Evolutionary conservation across 352 stramenopile species (phyloP).

Genomic region (Achlya hypogyna): DNA sequence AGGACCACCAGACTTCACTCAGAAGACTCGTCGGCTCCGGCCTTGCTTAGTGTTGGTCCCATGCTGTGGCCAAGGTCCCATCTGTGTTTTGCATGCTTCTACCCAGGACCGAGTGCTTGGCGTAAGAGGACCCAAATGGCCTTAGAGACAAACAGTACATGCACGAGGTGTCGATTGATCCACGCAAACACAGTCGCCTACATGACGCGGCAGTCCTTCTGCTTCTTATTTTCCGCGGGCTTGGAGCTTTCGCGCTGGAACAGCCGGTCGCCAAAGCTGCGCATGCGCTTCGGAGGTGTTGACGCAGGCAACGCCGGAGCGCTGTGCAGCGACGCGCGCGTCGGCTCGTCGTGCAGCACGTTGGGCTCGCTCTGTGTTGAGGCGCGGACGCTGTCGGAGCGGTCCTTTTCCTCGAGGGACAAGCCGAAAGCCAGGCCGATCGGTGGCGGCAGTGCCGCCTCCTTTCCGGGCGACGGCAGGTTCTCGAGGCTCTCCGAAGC

Average conservation of each 20-base stretch:
- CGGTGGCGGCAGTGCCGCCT: not conserved
- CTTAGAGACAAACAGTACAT: too few relatives aligned
- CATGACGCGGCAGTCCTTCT: conserved; percentile 17
- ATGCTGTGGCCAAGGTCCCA: too few relatives aligned
- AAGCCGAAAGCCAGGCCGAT: not conserved
- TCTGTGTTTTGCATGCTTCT: too few relatives aligned
- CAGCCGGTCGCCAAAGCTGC: conserved; percentile 12
- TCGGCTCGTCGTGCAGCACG: not conserved
- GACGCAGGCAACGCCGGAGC: not conserved
- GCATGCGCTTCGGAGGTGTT: conserved; percentile 6
- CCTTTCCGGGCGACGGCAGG: not conserved
- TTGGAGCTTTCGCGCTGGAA: conserved; percentile 20
- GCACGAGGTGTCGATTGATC: not conserved
- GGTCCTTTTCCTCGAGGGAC: not conserved
- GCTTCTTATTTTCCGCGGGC: conserved; percentile 8
- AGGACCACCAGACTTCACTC: not conserved
- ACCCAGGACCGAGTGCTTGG: too few relatives aligned
- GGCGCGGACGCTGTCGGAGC: not conserved
- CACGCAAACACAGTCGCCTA: not conserved
- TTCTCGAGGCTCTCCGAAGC: not conserved
- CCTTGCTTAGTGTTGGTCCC: too few relatives aligned
- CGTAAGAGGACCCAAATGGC: too few relatives aligned
- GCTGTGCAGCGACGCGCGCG: not conserved
- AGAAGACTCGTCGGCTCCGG: not conserved
- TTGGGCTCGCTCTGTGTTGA: not conserved